These are phyloP conservation scores for Dryas integrifolia DNA, from an alignment of 331 rosid genomes.

Conservation along the genomic window DNA sequence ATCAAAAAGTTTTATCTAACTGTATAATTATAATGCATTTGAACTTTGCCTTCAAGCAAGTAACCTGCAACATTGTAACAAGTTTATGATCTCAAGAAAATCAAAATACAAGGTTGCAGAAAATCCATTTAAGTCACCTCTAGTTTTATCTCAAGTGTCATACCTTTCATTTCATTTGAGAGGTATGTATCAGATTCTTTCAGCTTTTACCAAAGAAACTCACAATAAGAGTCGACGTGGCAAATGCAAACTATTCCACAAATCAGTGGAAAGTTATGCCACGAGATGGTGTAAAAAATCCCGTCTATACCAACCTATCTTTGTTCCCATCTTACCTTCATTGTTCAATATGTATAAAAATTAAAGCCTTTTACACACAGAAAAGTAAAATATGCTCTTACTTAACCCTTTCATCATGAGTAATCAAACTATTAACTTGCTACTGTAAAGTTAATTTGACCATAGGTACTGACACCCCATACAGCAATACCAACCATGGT, in stretches of 20 bases:
- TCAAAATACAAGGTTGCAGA: not conserved
- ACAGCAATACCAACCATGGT: constrained; percentile 3
- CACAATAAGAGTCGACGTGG: not conserved
- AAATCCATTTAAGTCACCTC: not conserved
- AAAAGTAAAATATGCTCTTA: not conserved
- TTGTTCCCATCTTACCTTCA: not conserved
- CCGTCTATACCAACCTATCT: not conserved
- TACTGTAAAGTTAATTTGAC: constrained; percentile 1
- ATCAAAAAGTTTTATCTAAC: not conserved
- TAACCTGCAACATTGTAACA: not conserved
- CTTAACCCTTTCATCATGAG: not conserved
- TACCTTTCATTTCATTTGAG: not conserved
- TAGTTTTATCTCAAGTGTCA: not conserved
- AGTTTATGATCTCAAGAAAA: not conserved
- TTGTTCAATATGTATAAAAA: not conserved
- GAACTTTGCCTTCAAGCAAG: not conserved
- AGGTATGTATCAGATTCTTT: not conserved
- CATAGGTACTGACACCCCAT: not conserved
- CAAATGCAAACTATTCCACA: not conserved
- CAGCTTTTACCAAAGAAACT: not conserved
- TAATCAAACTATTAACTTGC: not conserved
- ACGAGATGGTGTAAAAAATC: not conserved
- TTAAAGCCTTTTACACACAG: not conserved
- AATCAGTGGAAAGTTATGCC: not conserved
- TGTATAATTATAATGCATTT: not conserved